These are phyloP conservation scores for Paracamarosporium sp. DNA, from an alignment of 2,329 filamentous ascomycete species.

Conservation along the genomic window DNA sequence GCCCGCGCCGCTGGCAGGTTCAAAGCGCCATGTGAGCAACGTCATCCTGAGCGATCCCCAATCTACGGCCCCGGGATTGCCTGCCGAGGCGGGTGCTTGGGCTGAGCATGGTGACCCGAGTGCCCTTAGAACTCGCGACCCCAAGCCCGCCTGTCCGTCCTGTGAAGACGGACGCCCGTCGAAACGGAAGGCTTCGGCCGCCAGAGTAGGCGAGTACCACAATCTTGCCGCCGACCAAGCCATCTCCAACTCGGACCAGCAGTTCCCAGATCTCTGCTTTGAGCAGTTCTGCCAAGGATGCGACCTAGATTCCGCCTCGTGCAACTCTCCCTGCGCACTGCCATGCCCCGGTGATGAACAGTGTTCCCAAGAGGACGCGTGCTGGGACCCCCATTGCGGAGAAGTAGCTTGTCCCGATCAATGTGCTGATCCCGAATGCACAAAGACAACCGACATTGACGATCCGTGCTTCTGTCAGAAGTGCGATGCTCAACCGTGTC, in stretches of 20 bases:
- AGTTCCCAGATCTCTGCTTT: slow-evolving; percentile 43
- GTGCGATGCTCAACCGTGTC: slow-evolving; percentile 40
- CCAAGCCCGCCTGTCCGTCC: slow-evolving; percentile 27
- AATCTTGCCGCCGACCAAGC: slow-evolving; percentile 22
- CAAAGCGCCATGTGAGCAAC: slow-evolving; percentile 38
- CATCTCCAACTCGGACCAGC: slow-evolving; percentile 27
- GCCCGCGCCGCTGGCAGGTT: slow-evolving; percentile 34
- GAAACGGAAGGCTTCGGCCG: slow-evolving; percentile 41
- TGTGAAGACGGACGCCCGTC: slow-evolving; percentile 37
- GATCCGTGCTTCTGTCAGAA: slow-evolving; percentile 43
- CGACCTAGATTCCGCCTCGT: slow-evolving; percentile 32
- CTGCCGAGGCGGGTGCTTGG: slow-evolving; percentile 21
- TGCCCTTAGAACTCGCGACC: slow-evolving; percentile 16
- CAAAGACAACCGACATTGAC: slow-evolving; percentile 36
- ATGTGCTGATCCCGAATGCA: slow-evolving; percentile 45
- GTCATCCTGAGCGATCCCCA: slow-evolving; percentile 23
- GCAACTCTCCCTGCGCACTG: slow-evolving; percentile 24
- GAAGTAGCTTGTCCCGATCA: slow-evolving; percentile 36
- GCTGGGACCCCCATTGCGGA: slow-evolving; percentile 47
- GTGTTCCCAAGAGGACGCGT: slow-evolving; percentile 38
- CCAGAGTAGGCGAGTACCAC: slow-evolving; percentile 41
- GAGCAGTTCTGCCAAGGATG: slow-evolving; percentile 46
- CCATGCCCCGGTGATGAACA: slow-evolving; percentile 37
- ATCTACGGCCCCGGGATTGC: slow-evolving; percentile 14
- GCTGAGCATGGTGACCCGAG: slow-evolving; percentile 35